Evolutionary conservation across 805 yeast species (phyloP).

Genomic region (Metschnikowia koreensis): DNA sequence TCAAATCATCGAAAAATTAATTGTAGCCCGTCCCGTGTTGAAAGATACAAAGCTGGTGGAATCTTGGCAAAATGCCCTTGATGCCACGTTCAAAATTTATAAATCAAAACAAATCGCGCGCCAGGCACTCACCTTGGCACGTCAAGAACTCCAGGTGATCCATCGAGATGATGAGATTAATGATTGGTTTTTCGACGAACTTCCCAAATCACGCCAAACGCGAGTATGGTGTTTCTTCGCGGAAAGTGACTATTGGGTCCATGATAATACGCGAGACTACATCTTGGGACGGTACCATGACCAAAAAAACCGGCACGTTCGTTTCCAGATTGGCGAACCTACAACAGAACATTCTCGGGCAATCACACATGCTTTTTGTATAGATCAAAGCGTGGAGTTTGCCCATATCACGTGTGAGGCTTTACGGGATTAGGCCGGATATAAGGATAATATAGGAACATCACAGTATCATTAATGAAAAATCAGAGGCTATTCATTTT

Average conservation of each 20-base stretch:
- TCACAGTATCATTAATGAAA: neutral
- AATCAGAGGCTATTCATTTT: too few species aligned
- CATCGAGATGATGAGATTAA: slow-evolving; percentile 51
- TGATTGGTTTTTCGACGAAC: slow-evolving; percentile 40
- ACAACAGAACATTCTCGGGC: slow-evolving; percentile 25
- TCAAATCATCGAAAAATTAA: slow-evolving; percentile 20
- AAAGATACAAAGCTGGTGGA: slow-evolving; percentile 20
- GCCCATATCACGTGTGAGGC: slow-evolving; percentile 39
- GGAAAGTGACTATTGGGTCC: slow-evolving; percentile 65
- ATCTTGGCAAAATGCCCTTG: slow-evolving; percentile 37
- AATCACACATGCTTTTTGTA: slow-evolving; percentile 61
- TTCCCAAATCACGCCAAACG: slow-evolving; percentile 21
- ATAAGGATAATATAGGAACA: neutral
- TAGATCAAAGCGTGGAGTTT: slow-evolving; percentile 52
- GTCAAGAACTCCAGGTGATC: slow-evolving; percentile 57
- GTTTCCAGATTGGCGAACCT: slow-evolving; percentile 31
- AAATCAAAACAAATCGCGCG: slow-evolving; percentile 43
- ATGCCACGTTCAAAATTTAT: slow-evolving; percentile 43
- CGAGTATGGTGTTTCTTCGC: slow-evolving; percentile 60
- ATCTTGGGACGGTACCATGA: slow-evolving; percentile 39
- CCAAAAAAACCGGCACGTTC: slow-evolving; percentile 25
- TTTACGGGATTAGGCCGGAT: slow-evolving; percentile 6
- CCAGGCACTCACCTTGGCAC: slow-evolving; percentile 57
- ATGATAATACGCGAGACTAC: slow-evolving; percentile 46
- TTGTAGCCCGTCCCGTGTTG: slow-evolving; percentile 27